Evolutionary conservation across 2,329 filamentous ascomycete species (phyloP).

Genomic region (Rhexocercosporidium sp.): DNA sequence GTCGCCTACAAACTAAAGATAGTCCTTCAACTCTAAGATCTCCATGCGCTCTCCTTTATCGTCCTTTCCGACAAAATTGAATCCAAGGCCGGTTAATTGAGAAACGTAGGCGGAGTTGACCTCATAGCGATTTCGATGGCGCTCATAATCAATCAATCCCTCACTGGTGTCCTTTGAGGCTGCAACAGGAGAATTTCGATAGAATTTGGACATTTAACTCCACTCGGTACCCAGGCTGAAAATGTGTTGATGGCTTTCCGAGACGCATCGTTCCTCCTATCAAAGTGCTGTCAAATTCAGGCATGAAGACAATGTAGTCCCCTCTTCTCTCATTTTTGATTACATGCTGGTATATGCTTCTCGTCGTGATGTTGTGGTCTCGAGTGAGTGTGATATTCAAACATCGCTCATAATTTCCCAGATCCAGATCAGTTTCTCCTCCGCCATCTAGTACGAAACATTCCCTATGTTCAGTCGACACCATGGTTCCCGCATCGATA

Average conservation of each 20-base stretch:
- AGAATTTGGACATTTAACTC: slow-evolving; percentile 77
- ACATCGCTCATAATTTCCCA: slow-evolving; percentile 81
- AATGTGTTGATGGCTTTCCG: slow-evolving; percentile 74
- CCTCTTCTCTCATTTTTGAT: slow-evolving; percentile 62
- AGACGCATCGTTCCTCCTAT: slow-evolving; percentile 91
- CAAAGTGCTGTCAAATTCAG: slow-evolving; percentile 77
- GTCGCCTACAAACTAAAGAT: slow-evolving; percentile 84
- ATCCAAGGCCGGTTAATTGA: slow-evolving; percentile 68
- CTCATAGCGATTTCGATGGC: slow-evolving; percentile 89
- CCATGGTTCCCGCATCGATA: slow-evolving; percentile 72
- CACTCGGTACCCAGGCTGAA: slow-evolving; percentile 78
- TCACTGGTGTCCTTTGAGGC: slow-evolving; percentile 47
- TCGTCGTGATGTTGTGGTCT: slow-evolving; percentile 96
- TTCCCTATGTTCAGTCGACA: slow-evolving; percentile 79
- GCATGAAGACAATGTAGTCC: slow-evolving; percentile 94
- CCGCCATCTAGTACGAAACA: slow-evolving; percentile 87
- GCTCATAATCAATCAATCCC: slow-evolving; percentile 64
- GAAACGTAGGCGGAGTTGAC: slow-evolving; percentile 83
- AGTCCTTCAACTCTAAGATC: slow-evolving; percentile 79
- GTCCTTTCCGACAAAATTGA: slow-evolving; percentile 81
- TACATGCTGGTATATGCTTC: slow-evolving; percentile 92
- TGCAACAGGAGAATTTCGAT: slow-evolving; percentile 43
- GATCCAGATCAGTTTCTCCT: slow-evolving; percentile 75
- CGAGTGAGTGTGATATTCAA: slow-evolving; percentile 80
- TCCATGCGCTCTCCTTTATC: slow-evolving; percentile 81